Conservation (phyloP, 2,329 filamentous ascomycete species). For the Plenodomus lindquistii region DNA sequence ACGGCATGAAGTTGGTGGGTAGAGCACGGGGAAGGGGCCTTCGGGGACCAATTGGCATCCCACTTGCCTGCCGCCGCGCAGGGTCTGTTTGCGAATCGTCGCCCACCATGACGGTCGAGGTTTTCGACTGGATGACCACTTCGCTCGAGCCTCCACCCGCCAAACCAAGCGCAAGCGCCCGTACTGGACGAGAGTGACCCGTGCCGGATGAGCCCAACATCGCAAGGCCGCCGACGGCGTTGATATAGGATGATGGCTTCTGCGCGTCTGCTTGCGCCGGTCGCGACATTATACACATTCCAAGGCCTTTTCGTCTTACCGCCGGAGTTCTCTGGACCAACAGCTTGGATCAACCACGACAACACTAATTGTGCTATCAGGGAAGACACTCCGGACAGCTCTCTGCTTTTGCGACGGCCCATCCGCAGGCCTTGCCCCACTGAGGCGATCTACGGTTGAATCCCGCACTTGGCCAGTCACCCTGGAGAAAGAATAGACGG, state of each 20-base stretch:
- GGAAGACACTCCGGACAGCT: constrained; percentile 23
- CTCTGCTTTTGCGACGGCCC: constrained; percentile 27
- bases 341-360: constrained; percentile 17
- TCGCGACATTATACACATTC: constrained; percentile 39
- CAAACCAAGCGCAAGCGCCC: constrained; percentile 44
- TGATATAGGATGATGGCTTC: constrained; percentile 19
- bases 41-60: constrained; percentile 31
- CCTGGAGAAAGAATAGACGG: constrained; percentile 27
- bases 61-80: constrained; percentile 31
- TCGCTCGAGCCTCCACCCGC: constrained; percentile 37
- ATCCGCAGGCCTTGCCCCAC: constrained; percentile 33
- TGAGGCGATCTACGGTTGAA: constrained; percentile 33
- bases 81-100: constrained; percentile 41
- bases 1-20: constrained; percentile 32
- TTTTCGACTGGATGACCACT: constrained; percentile 37
- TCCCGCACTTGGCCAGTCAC: constrained; percentile 35
- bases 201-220: constrained; percentile 32
- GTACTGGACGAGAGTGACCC: constrained; percentile 33
- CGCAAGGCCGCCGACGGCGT: constrained; percentile 26
- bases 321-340: constrained; percentile 34
- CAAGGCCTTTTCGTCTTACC: constrained; percentile 27
- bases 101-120: constrained; percentile 31
- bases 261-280: constrained; percentile 31
- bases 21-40: constrained; percentile 25
- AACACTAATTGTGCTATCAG: constrained; percentile 13